phyloP scores from a whole-genome alignment of 139 green algal species.

The Edaphochlamys debaryana region DNA sequence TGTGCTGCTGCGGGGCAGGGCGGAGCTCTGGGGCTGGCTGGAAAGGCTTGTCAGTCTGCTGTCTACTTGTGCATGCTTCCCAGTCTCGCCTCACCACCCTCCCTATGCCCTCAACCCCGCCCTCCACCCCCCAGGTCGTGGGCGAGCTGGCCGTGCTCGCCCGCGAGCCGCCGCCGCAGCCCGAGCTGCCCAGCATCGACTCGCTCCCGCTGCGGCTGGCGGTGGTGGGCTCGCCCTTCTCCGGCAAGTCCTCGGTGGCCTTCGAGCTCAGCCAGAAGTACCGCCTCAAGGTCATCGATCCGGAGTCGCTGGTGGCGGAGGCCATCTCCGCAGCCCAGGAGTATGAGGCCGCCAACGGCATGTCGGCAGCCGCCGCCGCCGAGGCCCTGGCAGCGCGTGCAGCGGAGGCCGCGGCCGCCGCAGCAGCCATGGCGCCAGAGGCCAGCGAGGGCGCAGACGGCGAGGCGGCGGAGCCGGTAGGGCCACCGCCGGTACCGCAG shows the following conservation, averaged over 20 bases:
- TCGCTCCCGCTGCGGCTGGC: slow-evolving; percentile 62
- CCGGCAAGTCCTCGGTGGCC: slow-evolving; percentile 72
- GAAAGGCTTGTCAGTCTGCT: too few relatives aligned
- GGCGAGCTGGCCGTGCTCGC: slow-evolving; percentile 39
- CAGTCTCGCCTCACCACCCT: too few relatives aligned
- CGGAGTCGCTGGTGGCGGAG: slow-evolving; percentile 55
- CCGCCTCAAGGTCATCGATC: slow-evolving; percentile 56
- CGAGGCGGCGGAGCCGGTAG: not conserved
- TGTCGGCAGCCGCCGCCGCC: not conserved
- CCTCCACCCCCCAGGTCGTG: slow-evolving; percentile 38
- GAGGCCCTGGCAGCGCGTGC: too few relatives aligned
- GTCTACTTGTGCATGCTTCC: too few relatives aligned
- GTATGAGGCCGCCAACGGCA: slow-evolving; percentile 8
- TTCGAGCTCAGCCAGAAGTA: slow-evolving; percentile 55
- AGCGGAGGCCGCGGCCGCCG: not conserved
- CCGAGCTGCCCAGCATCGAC: slow-evolving; percentile 49
- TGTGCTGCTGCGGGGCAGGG: not conserved
- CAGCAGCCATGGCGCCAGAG: not conserved
- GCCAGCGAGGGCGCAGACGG: not conserved
- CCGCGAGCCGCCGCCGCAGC: slow-evolving; percentile 14
- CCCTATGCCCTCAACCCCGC: too few relatives aligned
- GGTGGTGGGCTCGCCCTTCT: slow-evolving; percentile 71
- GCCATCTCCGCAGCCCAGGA: slow-evolving; percentile 51
- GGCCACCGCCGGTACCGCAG: too few relatives aligned
- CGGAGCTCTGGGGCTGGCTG: too few relatives aligned